phyloP scores from a whole-genome alignment of 2,329 filamentous ascomycete genomes.

The Xylariales sp. region DNA sequence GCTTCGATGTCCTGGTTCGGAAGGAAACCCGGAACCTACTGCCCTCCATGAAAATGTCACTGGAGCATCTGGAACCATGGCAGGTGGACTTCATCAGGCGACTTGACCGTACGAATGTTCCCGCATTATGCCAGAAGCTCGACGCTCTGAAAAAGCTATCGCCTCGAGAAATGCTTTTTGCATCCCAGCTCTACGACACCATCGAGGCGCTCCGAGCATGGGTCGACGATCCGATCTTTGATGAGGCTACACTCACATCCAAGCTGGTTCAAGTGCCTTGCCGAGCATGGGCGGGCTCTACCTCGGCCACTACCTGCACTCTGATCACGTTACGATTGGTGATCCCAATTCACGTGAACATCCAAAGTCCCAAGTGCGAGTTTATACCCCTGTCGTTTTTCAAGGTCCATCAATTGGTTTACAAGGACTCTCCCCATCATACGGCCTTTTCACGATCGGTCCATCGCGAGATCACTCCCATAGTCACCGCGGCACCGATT shows the following conservation, averaged over 20 bases:
- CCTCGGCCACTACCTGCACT: constrained; percentile 20
- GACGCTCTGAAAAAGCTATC: constrained; percentile 31
- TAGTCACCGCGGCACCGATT: constrained; percentile 32
- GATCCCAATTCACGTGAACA: constrained; percentile 54
- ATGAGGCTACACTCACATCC: constrained; percentile 35
- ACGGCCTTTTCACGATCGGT: constrained; percentile 56
- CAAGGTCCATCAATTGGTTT: constrained; percentile 59
- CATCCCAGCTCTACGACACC: constrained; percentile 35
- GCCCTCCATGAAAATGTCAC: constrained; percentile 51
- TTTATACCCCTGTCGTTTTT: constrained; percentile 63
- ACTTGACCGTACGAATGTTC: constrained; percentile 40
- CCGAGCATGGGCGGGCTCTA: constrained; percentile 12
- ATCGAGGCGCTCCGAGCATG: constrained; percentile 32
- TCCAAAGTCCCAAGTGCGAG: constrained; percentile 46
- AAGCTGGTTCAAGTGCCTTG: constrained; percentile 36
- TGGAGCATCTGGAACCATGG: constrained; percentile 47
- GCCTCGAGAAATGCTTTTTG: constrained; percentile 39
- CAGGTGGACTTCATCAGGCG: constrained; percentile 51
- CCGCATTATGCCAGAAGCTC: constrained; percentile 33
- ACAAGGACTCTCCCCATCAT: constrained; percentile 49
- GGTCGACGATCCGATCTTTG: constrained; percentile 36
- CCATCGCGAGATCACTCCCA: constrained; percentile 54
- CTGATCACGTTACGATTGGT: constrained; percentile 57
- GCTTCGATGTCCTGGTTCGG: constrained; percentile 61
- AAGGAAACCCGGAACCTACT: constrained; percentile 53